These are phyloP conservation scores for Kodamaea sp. DNA, from an alignment of 1,139 yeast genomes.

Conservation along the genomic window DNA sequence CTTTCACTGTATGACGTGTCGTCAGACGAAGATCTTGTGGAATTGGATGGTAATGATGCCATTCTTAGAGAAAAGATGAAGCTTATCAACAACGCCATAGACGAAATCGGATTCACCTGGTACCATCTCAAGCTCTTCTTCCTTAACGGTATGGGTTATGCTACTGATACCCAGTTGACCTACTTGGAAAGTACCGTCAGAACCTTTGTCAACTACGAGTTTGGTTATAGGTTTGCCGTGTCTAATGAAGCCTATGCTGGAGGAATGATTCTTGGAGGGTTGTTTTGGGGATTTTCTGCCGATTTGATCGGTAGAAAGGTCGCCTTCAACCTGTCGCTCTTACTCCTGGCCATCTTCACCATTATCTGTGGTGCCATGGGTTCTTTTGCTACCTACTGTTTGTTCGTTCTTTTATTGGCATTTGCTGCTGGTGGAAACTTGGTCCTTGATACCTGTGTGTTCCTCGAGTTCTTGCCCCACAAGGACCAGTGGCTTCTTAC, in stretches of 20 bases:
- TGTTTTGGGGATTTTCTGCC: constrained; percentile 28
- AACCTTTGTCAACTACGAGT: constrained; percentile 44
- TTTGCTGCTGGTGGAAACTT: constrained; percentile 34
- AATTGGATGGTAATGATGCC: constrained; percentile 25
- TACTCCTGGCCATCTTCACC: constrained; percentile 24
- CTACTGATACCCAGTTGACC: constrained; percentile 60
- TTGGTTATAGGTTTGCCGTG: constrained; percentile 35
- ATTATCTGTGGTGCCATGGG: constrained; percentile 33
- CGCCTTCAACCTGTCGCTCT: constrained; percentile 38
- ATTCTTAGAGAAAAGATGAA: constrained; percentile 38
- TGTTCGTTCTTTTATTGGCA: constrained; percentile 25
- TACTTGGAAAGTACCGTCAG: constrained; percentile 41
- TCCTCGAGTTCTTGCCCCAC: constrained; percentile 29
- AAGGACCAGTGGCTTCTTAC: constrained; percentile 37
- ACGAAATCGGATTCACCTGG: constrained; percentile 54
- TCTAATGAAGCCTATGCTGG: constrained; percentile 25
- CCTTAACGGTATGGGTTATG: constrained; percentile 63
- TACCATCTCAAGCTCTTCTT: constrained; percentile 43
- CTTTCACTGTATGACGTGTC: constrained; percentile 7
- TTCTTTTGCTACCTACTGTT: constrained; percentile 28
- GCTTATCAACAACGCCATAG: constrained; percentile 47
- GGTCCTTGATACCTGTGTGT: constrained; percentile 32
- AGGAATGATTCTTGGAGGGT: constrained; percentile 59
- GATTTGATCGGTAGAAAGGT: constrained; percentile 28
- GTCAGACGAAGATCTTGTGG: constrained; percentile 18